A percentile compares a stretch with the other conserved stretches of the same genome.
These are phyloP conservation scores for Colletotrichum lini DNA, from an alignment of 2,329 filamentous ascomycete genomes.

Conservation along the genomic window DNA sequence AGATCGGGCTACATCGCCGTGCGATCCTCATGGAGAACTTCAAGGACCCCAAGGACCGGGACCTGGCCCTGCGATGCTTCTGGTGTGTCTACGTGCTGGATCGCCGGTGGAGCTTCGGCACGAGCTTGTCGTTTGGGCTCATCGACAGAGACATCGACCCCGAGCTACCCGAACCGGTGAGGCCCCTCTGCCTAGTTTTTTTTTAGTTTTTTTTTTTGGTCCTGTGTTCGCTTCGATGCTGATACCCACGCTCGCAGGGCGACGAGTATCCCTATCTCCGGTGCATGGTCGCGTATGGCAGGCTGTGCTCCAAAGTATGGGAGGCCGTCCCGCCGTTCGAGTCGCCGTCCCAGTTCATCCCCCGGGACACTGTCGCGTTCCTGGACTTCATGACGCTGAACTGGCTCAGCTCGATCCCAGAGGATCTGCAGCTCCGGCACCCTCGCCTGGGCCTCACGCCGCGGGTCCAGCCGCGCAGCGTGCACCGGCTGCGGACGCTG, in stretches of 20 bases:
- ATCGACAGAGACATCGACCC: conserved; percentile 65
- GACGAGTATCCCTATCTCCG: conserved; percentile 57
- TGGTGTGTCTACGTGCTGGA: conserved; percentile 68
- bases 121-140: conserved; percentile 63
- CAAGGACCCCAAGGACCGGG: conserved; percentile 48
- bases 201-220: accelerated
- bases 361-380: conserved; percentile 55
- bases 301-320: conserved; percentile 63
- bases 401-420: conserved; percentile 62
- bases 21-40: conserved; percentile 59
- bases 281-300: conserved; percentile 64
- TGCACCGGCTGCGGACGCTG: conserved; percentile 58
- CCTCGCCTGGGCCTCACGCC: conserved; percentile 54
- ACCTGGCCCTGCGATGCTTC: conserved; percentile 57
- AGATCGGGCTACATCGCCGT: conserved; percentile 64
- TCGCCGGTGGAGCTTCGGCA: conserved; percentile 67
- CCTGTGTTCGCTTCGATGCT: no score
- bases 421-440: conserved; percentile 55
- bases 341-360: conserved; percentile 50
- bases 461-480: conserved; percentile 51
- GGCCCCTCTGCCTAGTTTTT: background rate
- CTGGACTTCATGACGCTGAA: conserved; percentile 60
- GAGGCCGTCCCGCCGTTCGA: conserved; percentile 58
- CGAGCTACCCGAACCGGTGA: conserved; percentile 59
- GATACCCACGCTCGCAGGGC: conserved; percentile 43